Base-by-base conservation (phyloP, 805 yeast species). In the Pichia membranifaciens region DNA sequence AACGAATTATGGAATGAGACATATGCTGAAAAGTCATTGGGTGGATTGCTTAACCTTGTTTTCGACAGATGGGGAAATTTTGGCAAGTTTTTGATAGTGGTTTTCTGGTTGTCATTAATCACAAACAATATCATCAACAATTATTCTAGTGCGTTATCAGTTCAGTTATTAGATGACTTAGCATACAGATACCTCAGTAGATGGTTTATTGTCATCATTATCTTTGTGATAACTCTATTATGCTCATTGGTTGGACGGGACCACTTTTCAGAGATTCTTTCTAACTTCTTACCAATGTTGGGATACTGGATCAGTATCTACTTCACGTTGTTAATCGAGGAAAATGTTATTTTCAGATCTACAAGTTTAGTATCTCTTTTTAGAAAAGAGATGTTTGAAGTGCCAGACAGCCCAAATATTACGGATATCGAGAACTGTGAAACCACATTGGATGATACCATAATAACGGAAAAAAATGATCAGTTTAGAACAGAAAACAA, bases 261-360 rank as follows among this genome's bases (percentile, higher is more conserved):
- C 59, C 81, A 82, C 55, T 84, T 88, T 60, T 72, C 87, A 48
- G 72, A 79, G 3, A 86, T 88, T 50, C 68, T 87, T 54, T 80
- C 87, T 10, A 87, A 87, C 58, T 87, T 87, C 65, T 69, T 87
- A 57, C 96, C 96, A 9, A 87, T 87, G 96, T 76, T 87, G 49
- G 95, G 95, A 2, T 87, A 87, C 66, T 87, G 96, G 96, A 78
- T 86, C 47, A 78, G 90, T 49, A 85, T 87, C 68, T 88, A 87
- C 62, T 78, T 82, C 56, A 75, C 78, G n/a, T 61, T 87, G 39
- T 65, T 87, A 31, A 50, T 86, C 3, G 87, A 84, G 54, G 96
- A 87, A 61, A 86, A 86, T 58, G 48, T 73, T 4, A 71, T 87
- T 16, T 87, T 87, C 68, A 74, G 96, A 59, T 65, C 69, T 23